A percentile compares a stretch with the other conserved stretches of the same genome.
Evolutionary conservation across 2,329 filamentous ascomycete species (phyloP).

Genomic region (Phialophora macrospora): DNA sequence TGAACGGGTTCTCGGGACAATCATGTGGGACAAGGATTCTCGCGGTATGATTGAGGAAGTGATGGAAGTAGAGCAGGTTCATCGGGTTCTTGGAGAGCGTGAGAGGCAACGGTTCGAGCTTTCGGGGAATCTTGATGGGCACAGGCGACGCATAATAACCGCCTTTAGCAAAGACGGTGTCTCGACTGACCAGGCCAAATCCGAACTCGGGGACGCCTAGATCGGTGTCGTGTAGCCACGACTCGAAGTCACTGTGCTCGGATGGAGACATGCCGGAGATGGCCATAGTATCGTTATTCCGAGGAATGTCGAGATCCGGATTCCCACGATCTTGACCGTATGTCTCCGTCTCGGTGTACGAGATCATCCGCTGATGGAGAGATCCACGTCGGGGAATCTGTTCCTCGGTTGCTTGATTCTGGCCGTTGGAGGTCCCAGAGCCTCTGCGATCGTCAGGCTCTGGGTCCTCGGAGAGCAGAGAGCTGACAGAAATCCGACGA

Average conservation of each 20-base stretch:
- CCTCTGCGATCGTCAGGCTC: conserved; percentile 40
- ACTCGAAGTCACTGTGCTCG: conserved; percentile 41
- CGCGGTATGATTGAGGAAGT: conserved; percentile 80
- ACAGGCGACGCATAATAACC: conserved; percentile 75
- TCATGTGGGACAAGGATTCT: conserved; percentile 67
- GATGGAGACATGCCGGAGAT: conserved; percentile 58
- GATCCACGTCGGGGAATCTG: conserved; percentile 36
- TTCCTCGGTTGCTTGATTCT: conserved; percentile 23
- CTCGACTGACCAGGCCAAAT: conserved; percentile 54
- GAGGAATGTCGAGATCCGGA: conserved; percentile 70
- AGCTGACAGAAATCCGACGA: conserved; percentile 67
- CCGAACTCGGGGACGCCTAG: conserved; percentile 50
- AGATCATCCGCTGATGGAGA: conserved; percentile 39
- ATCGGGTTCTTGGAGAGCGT: conserved; percentile 73
- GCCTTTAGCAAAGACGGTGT: conserved; percentile 61
- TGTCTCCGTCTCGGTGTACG: conserved; percentile 39
- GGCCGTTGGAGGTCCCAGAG: conserved; percentile 15
- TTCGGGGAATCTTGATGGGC: conserved; percentile 64
- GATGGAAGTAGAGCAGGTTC: conserved; percentile 76
- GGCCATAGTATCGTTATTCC: conserved; percentile 72
- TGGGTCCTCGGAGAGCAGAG: conserved; percentile 62
- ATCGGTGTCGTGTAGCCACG: conserved; percentile 39
- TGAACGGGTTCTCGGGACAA: conserved; percentile 65
- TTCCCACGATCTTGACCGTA: conserved; percentile 76
- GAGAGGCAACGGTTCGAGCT: conserved; percentile 61